Base-by-base conservation (phyloP, 345 rosid species). In the Turritis glabra region DNA sequence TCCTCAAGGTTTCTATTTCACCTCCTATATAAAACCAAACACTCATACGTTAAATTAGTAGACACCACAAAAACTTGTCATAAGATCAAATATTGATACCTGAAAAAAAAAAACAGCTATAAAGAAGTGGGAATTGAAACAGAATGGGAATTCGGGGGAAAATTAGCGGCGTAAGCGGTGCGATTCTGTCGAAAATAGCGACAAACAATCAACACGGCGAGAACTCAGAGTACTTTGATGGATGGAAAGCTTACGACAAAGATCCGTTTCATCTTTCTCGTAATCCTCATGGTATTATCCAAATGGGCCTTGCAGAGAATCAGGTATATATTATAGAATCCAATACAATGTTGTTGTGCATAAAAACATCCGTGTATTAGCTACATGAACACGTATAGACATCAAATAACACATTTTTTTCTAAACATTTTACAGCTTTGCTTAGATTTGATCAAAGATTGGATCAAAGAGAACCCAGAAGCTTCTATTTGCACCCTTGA, bases 251-350 rank as follows among this genome's bases (percentile, higher is more conserved):
- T 17, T 89, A 87, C 38, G 86, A 90, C n/a, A 75, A 60, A 22
- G 73, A 87, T 77, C 97, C 93, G 11, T 93, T 75, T 69, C 96
- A 90, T 76, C 80, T 77, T 0, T 47, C 80, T 23, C 72, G 22
- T 3, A 88, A 90, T 38, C 93, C 90, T 5, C 41, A 79, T 1
- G 98, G 98, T 0, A 82, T 92, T 25, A 90, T 93, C 71, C 98
- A 93, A 74, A 88, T 93, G 92, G 98, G 98, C 35, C 89, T 93
- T 11, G 87, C 97, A 0, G 97, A 93, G 72, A 93, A 93, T 80
- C 97, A 80, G 92, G 98, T 92, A 50, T 4, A 17, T 29, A 26
- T 73, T 35, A 19, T 37, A 69, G 2, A 5, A 44, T n/a, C 27
- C 19, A 5, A 2, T 46, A 19, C 22, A 44, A 21, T 17, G 19